Conservation (phyloP, 2,329 filamentous ascomycete genomes). For the Diaporthe ampelina region DNA sequence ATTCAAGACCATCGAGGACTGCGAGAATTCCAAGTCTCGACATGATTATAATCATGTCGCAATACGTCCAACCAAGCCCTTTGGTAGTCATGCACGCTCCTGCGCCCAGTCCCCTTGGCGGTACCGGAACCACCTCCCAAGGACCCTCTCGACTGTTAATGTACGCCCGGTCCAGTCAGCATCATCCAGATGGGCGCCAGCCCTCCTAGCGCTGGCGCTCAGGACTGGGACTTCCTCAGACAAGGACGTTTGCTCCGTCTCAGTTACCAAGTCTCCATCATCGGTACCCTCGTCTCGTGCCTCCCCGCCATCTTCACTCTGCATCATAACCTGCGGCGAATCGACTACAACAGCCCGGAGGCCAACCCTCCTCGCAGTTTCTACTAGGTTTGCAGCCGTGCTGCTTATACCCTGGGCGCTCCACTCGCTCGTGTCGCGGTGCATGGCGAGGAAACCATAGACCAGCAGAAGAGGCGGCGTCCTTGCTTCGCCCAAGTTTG, state of each 20-base stretch:
- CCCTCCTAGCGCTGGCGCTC: conserved; percentile 65
- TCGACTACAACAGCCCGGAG: conserved; percentile 65
- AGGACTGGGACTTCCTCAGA: conserved; percentile 72
- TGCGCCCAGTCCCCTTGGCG: conserved; percentile 53
- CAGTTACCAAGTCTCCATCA: conserved; percentile 36
- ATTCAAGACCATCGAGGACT: conserved; percentile 35
- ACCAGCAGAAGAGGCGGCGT: conserved; percentile 66
- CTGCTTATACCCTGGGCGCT: conserved; percentile 79
- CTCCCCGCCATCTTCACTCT: background rate
- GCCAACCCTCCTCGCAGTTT: conserved; percentile 64
- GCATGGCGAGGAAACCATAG: conserved; percentile 75
- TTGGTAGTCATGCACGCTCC: background rate
- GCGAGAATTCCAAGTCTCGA: background rate
- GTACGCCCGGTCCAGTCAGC: conserved; percentile 70
- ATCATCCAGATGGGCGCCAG: conserved; percentile 59
- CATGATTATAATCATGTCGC: background rate
- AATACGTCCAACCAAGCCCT: background rate
- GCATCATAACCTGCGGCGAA: conserved; percentile 49
- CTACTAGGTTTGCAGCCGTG: conserved; percentile 73
- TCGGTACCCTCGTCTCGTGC: conserved; percentile 39
- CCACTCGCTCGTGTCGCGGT: conserved; percentile 79
- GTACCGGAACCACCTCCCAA: conserved; percentile 77
- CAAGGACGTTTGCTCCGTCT: conserved; percentile 50
- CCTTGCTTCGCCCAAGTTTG: background rate
- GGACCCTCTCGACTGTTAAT: conserved; percentile 68